phyloP scores from a whole-genome alignment of 2,329 filamentous ascomycete species.

The Anisogramma anomala region DNA sequence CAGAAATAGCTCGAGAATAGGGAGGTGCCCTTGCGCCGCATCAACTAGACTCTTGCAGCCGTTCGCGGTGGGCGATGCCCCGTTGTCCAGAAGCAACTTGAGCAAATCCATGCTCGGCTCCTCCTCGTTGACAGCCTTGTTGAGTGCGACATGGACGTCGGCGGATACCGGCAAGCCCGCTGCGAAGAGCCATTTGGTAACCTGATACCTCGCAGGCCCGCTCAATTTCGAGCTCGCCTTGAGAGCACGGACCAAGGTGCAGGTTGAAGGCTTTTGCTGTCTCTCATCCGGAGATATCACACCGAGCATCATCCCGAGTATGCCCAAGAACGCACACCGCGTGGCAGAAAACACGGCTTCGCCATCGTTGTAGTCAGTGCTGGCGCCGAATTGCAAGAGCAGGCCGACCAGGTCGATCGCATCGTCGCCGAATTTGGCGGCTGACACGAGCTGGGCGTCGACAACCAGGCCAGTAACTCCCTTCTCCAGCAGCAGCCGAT shows the following conservation, averaged over 20 bases:
- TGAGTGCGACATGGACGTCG: conserved; percentile 39
- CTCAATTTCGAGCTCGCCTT: conserved; percentile 42
- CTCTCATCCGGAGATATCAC: conserved; percentile 29
- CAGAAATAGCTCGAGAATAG: conserved; percentile 32
- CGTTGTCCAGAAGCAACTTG: conserved; percentile 35
- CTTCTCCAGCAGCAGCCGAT: conserved; percentile 37
- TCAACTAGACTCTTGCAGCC: conserved; percentile 42
- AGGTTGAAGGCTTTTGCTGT: conserved; percentile 34
- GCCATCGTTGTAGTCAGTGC: conserved; percentile 42
- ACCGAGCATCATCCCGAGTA: conserved; percentile 40
- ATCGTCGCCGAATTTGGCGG: conserved; percentile 38
- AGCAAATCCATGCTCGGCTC: conserved; percentile 37
- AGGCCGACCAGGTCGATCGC: conserved; percentile 38
- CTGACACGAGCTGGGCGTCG: conserved; percentile 40
- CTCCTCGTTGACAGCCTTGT: conserved; percentile 42
- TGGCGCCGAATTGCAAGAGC: conserved; percentile 40
- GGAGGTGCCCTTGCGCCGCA: conserved; percentile 29
- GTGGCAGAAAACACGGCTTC: conserved; percentile 45
- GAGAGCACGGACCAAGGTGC: conserved; percentile 38
- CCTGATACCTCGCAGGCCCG: conserved; percentile 34
- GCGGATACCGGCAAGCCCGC: conserved; percentile 37
- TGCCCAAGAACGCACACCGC: conserved; percentile 37
- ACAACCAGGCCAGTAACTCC: conserved; percentile 41
- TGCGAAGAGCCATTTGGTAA: conserved; percentile 39
- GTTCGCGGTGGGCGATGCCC: conserved; percentile 41